phyloP scores from a whole-genome alignment of 148 eudicot species.

The Chenopodium album region DNA sequence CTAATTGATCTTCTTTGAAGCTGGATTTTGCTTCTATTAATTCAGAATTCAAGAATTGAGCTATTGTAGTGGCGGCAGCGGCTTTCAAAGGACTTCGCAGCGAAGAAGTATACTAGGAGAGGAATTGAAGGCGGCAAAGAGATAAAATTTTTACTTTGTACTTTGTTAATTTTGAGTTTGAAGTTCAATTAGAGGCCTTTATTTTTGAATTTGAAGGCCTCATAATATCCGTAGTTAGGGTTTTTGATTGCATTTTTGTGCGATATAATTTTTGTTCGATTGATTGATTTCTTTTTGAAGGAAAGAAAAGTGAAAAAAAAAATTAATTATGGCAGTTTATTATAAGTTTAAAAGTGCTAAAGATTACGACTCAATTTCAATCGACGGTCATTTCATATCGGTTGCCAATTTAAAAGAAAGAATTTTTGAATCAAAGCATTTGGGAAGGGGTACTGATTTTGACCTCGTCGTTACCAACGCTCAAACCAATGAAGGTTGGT shows the following conservation, averaged over 20 bases:
- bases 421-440: slow-evolving; percentile 89
- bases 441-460: slow-evolving; percentile 93
- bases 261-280: slow-evolving; percentile 26
- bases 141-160: slow-evolving; percentile 23
- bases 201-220: slow-evolving; percentile 18
- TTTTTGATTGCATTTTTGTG: slow-evolving; percentile 21
- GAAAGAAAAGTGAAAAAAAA: slow-evolving; percentile 28
- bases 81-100: slow-evolving; percentile 9
- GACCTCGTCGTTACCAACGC: slow-evolving; percentile 97
- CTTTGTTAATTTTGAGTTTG: slow-evolving; percentile 27
- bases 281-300: slow-evolving; percentile 31
- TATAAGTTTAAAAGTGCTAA: slow-evolving; percentile 98
- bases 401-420: slow-evolving; percentile 82
- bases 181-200: slow-evolving; percentile 28
- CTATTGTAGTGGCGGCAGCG: background rate
- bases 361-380: slow-evolving; percentile 83
- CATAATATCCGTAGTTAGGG: slow-evolving; percentile 26
- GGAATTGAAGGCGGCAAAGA: slow-evolving; percentile 22
- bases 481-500: slow-evolving; percentile 98
- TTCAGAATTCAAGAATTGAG: background rate
- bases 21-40: background rate
- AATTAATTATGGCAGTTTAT: slow-evolving; percentile 75
- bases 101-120: slow-evolving; percentile 7
- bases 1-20: slow-evolving; percentile 4
- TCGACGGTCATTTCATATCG: slow-evolving; percentile 90